Percentiles rank a stretch among this genome's conserved stretches.
Conservation (phyloP, 805 yeast species). For the Candida nemodendra region DNA sequence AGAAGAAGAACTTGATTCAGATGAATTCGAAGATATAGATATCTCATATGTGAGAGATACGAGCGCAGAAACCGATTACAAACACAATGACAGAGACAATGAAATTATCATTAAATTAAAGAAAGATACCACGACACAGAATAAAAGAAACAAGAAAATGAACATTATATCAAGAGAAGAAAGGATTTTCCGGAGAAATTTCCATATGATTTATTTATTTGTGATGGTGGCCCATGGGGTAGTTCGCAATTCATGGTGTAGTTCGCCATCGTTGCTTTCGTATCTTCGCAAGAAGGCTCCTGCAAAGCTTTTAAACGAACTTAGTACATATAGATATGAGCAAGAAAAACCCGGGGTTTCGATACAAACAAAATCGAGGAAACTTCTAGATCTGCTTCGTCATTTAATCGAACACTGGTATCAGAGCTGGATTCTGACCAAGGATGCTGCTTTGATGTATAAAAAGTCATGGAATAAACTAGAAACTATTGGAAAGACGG, state of each 20-base stretch:
- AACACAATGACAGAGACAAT: background rate
- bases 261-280: constrained; percentile 41
- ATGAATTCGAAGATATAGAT: constrained; percentile 42
- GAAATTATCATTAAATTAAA: constrained; percentile 27
- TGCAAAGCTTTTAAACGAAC: constrained; percentile 40
- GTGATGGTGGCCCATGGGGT: constrained; percentile 66
- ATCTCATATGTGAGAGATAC: constrained; percentile 17
- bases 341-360: constrained; percentile 18
- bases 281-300: constrained; percentile 50
- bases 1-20: constrained; percentile 36
- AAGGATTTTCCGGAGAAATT: constrained; percentile 44
- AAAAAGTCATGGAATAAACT: constrained; percentile 51
- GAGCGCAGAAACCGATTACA: constrained; percentile 9
- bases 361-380: constrained; percentile 52
- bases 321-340: constrained; percentile 33
- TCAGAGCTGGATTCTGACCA: constrained; percentile 29
- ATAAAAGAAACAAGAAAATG: constrained; percentile 29
- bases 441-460: constrained; percentile 46
- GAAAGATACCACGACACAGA: constrained; percentile 13
- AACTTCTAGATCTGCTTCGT: constrained; percentile 74
- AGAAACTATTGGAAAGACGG: constrained; percentile 21
- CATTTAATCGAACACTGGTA: constrained; percentile 64
- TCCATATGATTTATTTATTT: constrained; percentile 61
- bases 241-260: constrained; percentile 73
- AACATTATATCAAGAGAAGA: constrained; percentile 53